Conservation (phyloP, 768 basidiomycete genomes). For the Collybiopsis confluens region DNA sequence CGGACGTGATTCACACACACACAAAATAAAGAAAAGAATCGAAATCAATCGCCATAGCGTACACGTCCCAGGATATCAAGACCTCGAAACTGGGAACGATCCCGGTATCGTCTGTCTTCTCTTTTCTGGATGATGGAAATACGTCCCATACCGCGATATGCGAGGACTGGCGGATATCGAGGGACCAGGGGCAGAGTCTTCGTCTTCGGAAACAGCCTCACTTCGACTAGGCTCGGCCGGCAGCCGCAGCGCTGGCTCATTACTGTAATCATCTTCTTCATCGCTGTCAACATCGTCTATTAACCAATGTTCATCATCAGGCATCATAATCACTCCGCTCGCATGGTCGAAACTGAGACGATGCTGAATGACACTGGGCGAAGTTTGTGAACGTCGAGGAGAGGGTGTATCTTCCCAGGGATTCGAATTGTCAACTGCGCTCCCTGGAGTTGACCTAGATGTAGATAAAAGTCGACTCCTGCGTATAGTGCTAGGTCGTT, state of each 20-base stretch:
- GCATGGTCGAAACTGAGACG: slow-evolving; percentile 82
- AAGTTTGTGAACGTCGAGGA: slow-evolving; percentile 18
- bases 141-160: slow-evolving; percentile 66
- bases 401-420: slow-evolving; percentile 60
- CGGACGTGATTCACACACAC: too few relatives aligned
- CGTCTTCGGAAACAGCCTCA: slow-evolving; percentile 16
- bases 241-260: slow-evolving; percentile 19
- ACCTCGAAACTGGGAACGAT: slow-evolving; percentile 41
- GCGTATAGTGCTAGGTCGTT: slow-evolving; percentile 56
- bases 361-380: slow-evolving; percentile 35
- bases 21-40: too few relatives aligned
- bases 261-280: slow-evolving; percentile 42
- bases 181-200: slow-evolving; percentile 11
- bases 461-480: slow-evolving; percentile 18
- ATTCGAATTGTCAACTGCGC: slow-evolving; percentile 27
- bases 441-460: slow-evolving; percentile 8
- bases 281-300: slow-evolving; percentile 46
- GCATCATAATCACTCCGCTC: slow-evolving; percentile 85
- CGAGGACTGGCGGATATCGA: slow-evolving; percentile 29
- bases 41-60: too few relatives aligned
- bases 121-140: slow-evolving; percentile 84
- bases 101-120: slow-evolving; percentile 56
- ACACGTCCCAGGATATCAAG: too few relatives aligned
- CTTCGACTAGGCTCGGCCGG: neutral
- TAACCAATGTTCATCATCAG: slow-evolving; percentile 69